These are phyloP conservation scores for Candida methanosorbosa DNA, from an alignment of 805 yeast species.

Conservation along the genomic window DNA sequence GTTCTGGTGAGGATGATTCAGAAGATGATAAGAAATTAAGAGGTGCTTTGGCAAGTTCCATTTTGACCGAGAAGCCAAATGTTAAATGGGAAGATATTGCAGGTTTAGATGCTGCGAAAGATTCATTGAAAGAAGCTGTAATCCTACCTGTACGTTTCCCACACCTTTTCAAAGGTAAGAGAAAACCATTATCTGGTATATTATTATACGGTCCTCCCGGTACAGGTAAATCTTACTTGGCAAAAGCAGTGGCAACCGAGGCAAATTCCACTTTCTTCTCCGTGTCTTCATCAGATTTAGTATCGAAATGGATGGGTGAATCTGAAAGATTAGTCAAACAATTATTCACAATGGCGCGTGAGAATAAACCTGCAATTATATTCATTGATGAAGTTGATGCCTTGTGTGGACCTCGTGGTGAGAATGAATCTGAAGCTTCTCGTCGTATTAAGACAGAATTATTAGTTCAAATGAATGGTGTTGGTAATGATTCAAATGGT, in stretches of 20 bases:
- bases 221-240: slow-evolving; percentile 94
- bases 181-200: slow-evolving; percentile 90
- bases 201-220: slow-evolving; percentile 91
- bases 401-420: slow-evolving; percentile 95
- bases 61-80: slow-evolving; percentile 84
- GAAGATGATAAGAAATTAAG: slow-evolving; percentile 83
- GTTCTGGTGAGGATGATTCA: slow-evolving; percentile 50
- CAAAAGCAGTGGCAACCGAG: slow-evolving; percentile 98
- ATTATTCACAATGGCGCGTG: slow-evolving; percentile 91
- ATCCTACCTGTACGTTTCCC: slow-evolving; percentile 95
- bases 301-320: slow-evolving; percentile 99
- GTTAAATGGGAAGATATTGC: slow-evolving; percentile 95
- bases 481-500: slow-evolving; percentile 89
- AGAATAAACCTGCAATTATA: slow-evolving; percentile 89
- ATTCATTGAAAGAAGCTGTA: slow-evolving; percentile 94
- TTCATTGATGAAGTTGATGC: slow-evolving; percentile 99
- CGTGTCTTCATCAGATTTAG: slow-evolving; percentile 92
- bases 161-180: slow-evolving; percentile 86
- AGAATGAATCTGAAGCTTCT: slow-evolving; percentile 94
- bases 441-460: slow-evolving; percentile 94
- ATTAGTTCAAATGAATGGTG: slow-evolving; percentile 98
- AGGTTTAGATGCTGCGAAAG: slow-evolving; percentile 91
- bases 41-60: slow-evolving; percentile 88
- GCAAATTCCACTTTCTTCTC: slow-evolving; percentile 96
- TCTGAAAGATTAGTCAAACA: slow-evolving; percentile 94